Evolutionary conservation across 2,329 filamentous ascomycete species (phyloP).

Genomic region (Phaeomoniella chlamydospora): DNA sequence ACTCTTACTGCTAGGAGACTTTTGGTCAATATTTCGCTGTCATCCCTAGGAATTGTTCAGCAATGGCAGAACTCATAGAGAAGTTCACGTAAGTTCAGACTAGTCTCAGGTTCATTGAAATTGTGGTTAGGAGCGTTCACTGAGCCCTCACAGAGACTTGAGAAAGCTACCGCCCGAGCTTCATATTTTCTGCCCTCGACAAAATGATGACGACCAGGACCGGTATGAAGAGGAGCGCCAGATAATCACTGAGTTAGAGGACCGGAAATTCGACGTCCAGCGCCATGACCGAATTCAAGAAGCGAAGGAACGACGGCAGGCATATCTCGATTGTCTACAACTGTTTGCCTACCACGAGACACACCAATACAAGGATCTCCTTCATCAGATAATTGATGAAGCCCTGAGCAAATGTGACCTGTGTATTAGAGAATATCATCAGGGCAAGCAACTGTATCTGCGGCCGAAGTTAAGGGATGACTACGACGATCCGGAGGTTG

Average conservation of each 20-base stretch:
- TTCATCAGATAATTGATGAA: conserved; percentile 41
- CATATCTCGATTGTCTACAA: conserved; percentile 53
- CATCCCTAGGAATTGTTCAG: too few relatives aligned
- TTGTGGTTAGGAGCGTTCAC: too few relatives aligned
- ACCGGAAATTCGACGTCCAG: conserved; percentile 2
- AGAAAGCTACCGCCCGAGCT: conserved; percentile 28
- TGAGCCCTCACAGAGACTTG: conserved; percentile 21
- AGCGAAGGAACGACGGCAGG: conserved; percentile 40
- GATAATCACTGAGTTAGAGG: not conserved
- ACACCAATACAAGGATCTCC: conserved; percentile 44
- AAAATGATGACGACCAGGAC: conserved; percentile 46
- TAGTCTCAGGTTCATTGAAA: too few relatives aligned
- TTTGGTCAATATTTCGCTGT: too few relatives aligned
- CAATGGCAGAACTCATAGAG: not conserved
- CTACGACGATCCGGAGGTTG: conserved; percentile 31
- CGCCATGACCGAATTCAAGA: conserved; percentile 34
- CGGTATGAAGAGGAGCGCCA: conserved; percentile 41
- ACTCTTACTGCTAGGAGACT: too few relatives aligned
- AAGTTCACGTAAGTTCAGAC: not conserved
- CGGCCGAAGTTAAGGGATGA: conserved; percentile 47
- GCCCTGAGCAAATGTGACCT: conserved; percentile 51
- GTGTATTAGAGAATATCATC: conserved; percentile 63
- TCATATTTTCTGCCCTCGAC: conserved; percentile 56
- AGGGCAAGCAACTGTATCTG: conserved; percentile 43
- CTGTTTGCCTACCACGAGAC: conserved; percentile 54